phyloP scores from a whole-genome alignment of 2,329 filamentous ascomycete genomes.

The Ophiocordyceps camponoti-floridani region DNA sequence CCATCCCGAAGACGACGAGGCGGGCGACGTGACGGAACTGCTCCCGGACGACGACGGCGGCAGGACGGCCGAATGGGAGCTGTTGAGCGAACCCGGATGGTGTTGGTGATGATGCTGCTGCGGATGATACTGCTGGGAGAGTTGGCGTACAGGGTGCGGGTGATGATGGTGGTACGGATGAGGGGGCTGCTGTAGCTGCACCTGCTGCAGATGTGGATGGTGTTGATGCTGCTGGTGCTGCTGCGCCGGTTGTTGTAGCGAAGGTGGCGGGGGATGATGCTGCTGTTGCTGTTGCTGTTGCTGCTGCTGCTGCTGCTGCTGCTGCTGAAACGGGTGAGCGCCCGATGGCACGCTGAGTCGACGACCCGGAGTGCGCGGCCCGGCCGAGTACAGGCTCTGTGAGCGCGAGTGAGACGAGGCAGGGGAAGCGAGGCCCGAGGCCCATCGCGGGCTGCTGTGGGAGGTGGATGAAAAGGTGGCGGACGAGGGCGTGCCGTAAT shows the following conservation, averaged over 20 bases:
- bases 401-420: slow-evolving; percentile 49
- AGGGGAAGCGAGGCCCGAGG: slow-evolving; percentile 52
- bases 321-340: slow-evolving; percentile 50
- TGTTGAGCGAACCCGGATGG: slow-evolving; percentile 34
- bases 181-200: background rate
- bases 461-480: slow-evolving; percentile 57
- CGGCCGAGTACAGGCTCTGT: slow-evolving; percentile 51
- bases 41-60: slow-evolving; percentile 39
- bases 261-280: too few species aligned
- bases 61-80: slow-evolving; percentile 36
- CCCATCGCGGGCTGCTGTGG: slow-evolving; percentile 60
- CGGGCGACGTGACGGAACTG: slow-evolving; percentile 39
- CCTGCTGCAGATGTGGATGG: background rate
- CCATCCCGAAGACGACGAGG: slow-evolving; percentile 31
- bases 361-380: slow-evolving; percentile 48
- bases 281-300: background rate
- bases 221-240: background rate
- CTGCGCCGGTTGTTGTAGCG: too few species aligned
- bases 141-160: background rate
- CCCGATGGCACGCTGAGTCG: slow-evolving; percentile 70
- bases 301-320: slow-evolving; percentile 1
- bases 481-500: slow-evolving; percentile 69
- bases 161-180: too few species aligned
- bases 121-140: background rate
- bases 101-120: slow-evolving; percentile 4